Conservation (phyloP, 1,284 basidiomycete genomes). For the Thelephora terrestris region DNA sequence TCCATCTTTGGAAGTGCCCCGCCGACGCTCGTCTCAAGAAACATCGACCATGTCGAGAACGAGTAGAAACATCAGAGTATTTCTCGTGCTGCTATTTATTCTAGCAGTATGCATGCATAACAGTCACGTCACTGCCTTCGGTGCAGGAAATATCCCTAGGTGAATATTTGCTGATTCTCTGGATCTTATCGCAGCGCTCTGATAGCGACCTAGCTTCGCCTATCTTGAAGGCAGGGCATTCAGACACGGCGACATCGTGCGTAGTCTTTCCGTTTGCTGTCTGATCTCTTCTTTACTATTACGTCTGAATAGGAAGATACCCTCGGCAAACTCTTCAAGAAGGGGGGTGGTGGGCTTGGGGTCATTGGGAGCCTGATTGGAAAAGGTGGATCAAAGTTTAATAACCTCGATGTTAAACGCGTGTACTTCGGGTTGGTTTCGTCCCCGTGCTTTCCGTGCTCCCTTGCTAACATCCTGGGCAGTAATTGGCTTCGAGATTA, state of each 20-base stretch:
- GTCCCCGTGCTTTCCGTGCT: background rate
- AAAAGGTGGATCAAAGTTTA: constrained; percentile 60
- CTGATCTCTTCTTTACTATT: constrained; percentile 3
- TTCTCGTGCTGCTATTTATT: constrained; percentile 41
- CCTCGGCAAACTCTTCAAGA: constrained; percentile 55
- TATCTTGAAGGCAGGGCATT: constrained; percentile 74
- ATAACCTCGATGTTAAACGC: constrained; percentile 61
- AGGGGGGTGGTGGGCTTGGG: constrained; percentile 43
- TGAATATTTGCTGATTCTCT: constrained; percentile 21
- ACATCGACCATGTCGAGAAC: constrained; percentile 8
- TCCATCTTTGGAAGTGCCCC: background rate
- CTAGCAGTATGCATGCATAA: constrained; percentile 47
- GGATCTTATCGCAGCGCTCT: constrained; percentile 4
- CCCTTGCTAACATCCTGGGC: constrained; percentile 2
- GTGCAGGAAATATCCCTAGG: constrained; percentile 70
- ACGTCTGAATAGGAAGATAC: constrained; percentile 47
- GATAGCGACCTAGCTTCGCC: constrained; percentile 37
- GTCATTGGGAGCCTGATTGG: constrained; percentile 51
- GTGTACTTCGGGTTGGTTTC: constrained; percentile 63
- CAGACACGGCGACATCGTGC: constrained; percentile 78
- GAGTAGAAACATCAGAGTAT: constrained; percentile 20
- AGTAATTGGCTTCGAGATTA: constrained; percentile 82
- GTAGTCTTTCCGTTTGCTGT: constrained; percentile 15
- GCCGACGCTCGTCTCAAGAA: constrained; percentile 1
- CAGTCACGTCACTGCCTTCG: constrained; percentile 59